These are phyloP conservation scores for Amanita rimosa DNA, from an alignment of 768 basidiomycete species.

Conservation along the genomic window DNA sequence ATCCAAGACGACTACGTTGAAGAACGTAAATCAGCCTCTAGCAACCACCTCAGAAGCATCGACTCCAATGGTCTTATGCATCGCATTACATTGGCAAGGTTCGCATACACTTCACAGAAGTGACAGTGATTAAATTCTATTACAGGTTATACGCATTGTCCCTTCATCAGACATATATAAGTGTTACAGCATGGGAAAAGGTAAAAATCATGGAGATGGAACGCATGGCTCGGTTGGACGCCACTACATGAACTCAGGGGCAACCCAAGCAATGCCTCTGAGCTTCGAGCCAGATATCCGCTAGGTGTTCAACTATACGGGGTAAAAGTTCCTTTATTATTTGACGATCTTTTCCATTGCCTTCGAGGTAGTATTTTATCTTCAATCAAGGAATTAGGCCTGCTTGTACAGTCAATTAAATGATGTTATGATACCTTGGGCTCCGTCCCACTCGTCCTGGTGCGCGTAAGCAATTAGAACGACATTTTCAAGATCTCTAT, in stretches of 20 bases:
- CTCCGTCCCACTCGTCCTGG: constrained; percentile 81
- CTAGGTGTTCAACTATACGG: constrained; percentile 48
- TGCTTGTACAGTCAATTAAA: too few species aligned
- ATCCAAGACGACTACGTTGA: constrained; percentile 69
- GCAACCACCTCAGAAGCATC: constrained; percentile 22
- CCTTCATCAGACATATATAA: constrained; percentile 42
- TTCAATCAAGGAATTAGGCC: constrained; percentile 8
- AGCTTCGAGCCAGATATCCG: constrained; percentile 59
- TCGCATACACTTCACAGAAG: constrained; percentile 11
- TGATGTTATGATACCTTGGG: constrained; percentile 50
- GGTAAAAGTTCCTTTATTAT: constrained; percentile 39
- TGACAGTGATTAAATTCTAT: constrained; percentile 3
- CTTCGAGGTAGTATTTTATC: constrained; percentile 91
- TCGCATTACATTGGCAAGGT: constrained; percentile 65
- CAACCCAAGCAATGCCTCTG: constrained; percentile 21
- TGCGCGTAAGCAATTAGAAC: neutral
- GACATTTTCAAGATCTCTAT: too few species aligned
- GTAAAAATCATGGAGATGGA: constrained; percentile 48
- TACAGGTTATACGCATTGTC: constrained; percentile 55
- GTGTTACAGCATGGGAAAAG: constrained; percentile 48
- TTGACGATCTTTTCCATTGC: constrained; percentile 42
- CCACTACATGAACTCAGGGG: neutral
- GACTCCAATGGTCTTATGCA: constrained; percentile 54
- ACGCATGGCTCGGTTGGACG: constrained; percentile 20
- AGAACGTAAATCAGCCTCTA: constrained; percentile 23